These are phyloP conservation scores for Alternaria burnsii DNA, from an alignment of 2,329 filamentous ascomycete genomes.

Conservation along the genomic window DNA sequence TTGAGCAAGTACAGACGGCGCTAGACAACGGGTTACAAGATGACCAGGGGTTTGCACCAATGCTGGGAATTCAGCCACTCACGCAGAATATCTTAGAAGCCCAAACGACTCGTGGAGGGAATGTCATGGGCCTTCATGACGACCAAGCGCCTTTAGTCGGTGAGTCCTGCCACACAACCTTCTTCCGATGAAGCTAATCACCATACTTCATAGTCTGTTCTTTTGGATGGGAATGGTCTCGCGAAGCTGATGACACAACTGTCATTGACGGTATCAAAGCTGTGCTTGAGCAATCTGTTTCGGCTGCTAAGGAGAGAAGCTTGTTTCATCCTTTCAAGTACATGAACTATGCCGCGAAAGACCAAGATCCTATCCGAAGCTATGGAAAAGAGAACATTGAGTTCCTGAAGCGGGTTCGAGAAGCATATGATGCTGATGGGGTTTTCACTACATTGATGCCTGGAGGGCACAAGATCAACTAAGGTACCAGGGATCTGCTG, in stretches of 20 bases:
- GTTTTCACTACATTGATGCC: slow-evolving; percentile 48
- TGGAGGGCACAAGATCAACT: neutral
- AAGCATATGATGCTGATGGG: slow-evolving; percentile 48
- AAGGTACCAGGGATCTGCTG: neutral
- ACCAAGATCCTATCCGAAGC: slow-evolving; percentile 50
- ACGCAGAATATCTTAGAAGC: slow-evolving; percentile 3
- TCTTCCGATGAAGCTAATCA: neutral
- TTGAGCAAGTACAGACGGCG: slow-evolving; percentile 2
- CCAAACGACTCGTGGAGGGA: neutral
- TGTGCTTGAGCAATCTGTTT: neutral
- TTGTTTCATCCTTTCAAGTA: slow-evolving; percentile 47
- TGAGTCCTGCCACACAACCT: neutral
- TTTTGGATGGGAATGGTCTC: slow-evolving; percentile 7
- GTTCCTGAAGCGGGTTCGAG: slow-evolving; percentile 39
- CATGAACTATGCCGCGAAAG: slow-evolving; percentile 57
- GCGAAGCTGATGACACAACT: neutral
- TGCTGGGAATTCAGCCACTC: slow-evolving; percentile 1
- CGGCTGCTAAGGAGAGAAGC: slow-evolving; percentile 8
- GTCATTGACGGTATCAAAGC: neutral
- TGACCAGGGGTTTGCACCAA: slow-evolving; percentile 1
- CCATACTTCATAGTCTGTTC: neutral
- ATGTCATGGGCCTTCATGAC: slow-evolving; percentile 1
- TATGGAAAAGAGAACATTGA: slow-evolving; percentile 50
- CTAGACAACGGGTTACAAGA: neutral
- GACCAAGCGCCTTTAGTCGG: neutral